A percentile compares a stretch with the other conserved stretches of the same genome.
phyloP scores from a whole-genome alignment of 192 early-diverging fungal genomes.

The Thoreauomyces humboldtii region DNA sequence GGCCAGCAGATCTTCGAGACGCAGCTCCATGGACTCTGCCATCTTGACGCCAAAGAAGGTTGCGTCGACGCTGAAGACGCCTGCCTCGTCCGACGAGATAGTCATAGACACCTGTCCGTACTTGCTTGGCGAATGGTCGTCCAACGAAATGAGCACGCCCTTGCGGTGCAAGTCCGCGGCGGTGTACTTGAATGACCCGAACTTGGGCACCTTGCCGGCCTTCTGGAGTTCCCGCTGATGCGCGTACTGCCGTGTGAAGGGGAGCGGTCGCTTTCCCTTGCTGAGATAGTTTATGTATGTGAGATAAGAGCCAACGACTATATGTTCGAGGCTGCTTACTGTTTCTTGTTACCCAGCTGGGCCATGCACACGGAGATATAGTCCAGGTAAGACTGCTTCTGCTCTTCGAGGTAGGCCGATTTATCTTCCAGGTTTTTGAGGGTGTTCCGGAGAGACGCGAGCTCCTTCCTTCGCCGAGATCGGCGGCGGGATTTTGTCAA shows the following conservation, averaged over 20 bases:
- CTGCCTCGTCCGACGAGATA: constrained; percentile 88
- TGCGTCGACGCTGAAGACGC: constrained; percentile 87
- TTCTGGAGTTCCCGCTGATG: constrained; percentile 85
- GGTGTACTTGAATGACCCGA: constrained; percentile 98
- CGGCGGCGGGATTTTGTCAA: constrained; percentile 86
- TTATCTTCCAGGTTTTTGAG: constrained; percentile 84
- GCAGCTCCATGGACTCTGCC: constrained; percentile 70
- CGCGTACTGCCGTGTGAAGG: constrained; percentile 94
- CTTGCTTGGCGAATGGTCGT: constrained; percentile 77
- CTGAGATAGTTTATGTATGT: no score
- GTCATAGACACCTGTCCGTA: constrained; percentile 87
- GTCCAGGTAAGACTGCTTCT: constrained; percentile 85
- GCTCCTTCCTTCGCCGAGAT: constrained; percentile 69
- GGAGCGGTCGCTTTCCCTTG: constrained; percentile 64
- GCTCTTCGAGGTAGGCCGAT: constrained; percentile 74
- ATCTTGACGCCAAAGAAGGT: constrained; percentile 64
- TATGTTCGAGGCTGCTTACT: constrained; percentile 19
- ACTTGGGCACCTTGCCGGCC: constrained; percentile 82
- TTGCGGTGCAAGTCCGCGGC: constrained; percentile 89
- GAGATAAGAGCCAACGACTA: no score
- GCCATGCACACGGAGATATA: constrained; percentile 89
- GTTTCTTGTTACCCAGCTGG: constrained; percentile 71
- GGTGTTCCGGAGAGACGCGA: constrained; percentile 73
- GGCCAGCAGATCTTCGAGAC: constrained; percentile 91
- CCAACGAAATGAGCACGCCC: constrained; percentile 85